Evolutionary conservation across 1,284 basidiomycete species (phyloP).

Genomic region (Malassezia pachydermatis): DNA sequence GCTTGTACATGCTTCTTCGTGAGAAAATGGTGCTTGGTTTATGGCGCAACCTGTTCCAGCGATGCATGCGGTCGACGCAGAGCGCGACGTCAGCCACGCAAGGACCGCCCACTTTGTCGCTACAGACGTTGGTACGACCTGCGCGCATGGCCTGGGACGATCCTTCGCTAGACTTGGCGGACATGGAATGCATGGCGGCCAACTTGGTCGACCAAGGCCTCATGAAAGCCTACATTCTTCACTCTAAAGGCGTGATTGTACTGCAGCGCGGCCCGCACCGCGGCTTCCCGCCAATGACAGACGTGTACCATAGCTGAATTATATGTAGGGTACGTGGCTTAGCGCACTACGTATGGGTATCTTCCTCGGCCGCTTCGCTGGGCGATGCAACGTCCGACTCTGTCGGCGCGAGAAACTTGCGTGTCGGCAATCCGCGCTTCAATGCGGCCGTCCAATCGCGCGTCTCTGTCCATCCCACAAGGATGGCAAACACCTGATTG

Average conservation of each 20-base stretch:
- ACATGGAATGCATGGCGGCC: slow-evolving; percentile 49
- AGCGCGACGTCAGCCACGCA: slow-evolving; percentile 13
- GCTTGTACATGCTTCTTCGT: slow-evolving; percentile 47
- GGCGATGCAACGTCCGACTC: too few species aligned
- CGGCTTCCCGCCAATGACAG: slow-evolving; percentile 46
- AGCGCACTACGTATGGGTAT: too few species aligned
- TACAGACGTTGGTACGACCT: slow-evolving; percentile 34
- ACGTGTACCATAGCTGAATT: slow-evolving; percentile 20
- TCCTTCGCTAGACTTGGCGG: slow-evolving; percentile 38
- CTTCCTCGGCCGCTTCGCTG: background rate
- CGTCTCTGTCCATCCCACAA: slow-evolving; percentile 65
- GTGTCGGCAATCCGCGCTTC: slow-evolving; percentile 71
- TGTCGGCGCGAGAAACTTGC: slow-evolving; percentile 58
- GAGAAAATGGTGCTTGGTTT: slow-evolving; percentile 49
- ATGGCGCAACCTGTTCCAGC: slow-evolving; percentile 49
- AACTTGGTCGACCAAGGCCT: slow-evolving; percentile 50
- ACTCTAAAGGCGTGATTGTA: slow-evolving; percentile 46
- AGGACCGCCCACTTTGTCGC: slow-evolving; percentile 44
- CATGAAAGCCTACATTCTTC: slow-evolving; percentile 50
- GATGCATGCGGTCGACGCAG: slow-evolving; percentile 16
- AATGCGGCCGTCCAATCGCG: slow-evolving; percentile 51
- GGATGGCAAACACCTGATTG: slow-evolving; percentile 86
- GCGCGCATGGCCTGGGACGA: slow-evolving; percentile 47
- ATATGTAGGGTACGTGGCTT: too few species aligned
- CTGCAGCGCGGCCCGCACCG: slow-evolving; percentile 45